phyloP scores from a whole-genome alignment of 176 grass and related monocot genomes.

The Raddia distichophylla region DNA sequence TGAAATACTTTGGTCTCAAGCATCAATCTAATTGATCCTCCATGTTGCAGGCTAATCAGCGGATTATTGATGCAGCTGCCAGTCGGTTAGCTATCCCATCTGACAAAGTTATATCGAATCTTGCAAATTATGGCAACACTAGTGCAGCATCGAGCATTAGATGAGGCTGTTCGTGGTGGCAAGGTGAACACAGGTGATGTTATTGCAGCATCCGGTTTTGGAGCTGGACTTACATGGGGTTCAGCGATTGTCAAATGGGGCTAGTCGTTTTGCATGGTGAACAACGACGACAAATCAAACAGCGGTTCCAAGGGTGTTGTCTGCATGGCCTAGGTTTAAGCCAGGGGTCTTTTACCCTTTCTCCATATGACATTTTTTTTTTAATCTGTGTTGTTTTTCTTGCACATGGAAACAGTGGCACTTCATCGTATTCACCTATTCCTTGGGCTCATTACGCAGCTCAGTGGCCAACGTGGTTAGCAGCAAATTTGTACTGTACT shows the following conservation, averaged over 20 bases:
- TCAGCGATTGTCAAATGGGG: constrained; percentile 82
- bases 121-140: constrained; percentile 91
- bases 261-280: not conserved
- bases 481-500: constrained; percentile 29
- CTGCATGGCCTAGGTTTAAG: constrained; percentile 15
- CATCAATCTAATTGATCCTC: constrained; percentile 9
- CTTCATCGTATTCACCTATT: constrained; percentile 43
- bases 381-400: constrained; percentile 29
- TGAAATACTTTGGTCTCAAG: not conserved
- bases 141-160: constrained; percentile 91
- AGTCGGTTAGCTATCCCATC: constrained; percentile 71
- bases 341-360: constrained; percentile 35
- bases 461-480: constrained; percentile 26
- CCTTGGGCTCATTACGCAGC: constrained; percentile 39
- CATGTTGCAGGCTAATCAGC: constrained; percentile 74
- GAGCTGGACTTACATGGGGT: constrained; percentile 96
- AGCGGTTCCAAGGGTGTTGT: constrained; percentile 11
- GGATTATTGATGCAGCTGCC: constrained; percentile 90
- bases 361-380: constrained; percentile 15
- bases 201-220: constrained; percentile 81
- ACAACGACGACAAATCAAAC: constrained; percentile 17
- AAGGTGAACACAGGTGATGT: constrained; percentile 76
- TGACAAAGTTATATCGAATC: constrained; percentile 93
- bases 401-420: constrained; percentile 47
- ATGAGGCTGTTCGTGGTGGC: constrained; percentile 76